Conservation (phyloP, 73 alveolate genomes). For the Symbiodinium natans region DNA sequence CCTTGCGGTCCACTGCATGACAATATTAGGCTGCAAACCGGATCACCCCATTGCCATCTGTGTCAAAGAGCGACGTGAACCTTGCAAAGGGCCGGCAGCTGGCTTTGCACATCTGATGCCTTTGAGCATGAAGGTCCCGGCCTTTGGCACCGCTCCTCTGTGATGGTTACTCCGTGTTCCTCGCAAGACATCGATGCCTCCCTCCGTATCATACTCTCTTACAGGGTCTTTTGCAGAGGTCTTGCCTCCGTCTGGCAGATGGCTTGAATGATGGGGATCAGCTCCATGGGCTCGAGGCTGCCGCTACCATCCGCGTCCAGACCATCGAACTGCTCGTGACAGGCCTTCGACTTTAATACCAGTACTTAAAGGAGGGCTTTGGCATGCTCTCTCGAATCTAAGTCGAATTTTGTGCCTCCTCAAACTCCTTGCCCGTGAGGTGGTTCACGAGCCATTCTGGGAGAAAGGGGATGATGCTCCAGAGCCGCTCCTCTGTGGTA, state of each 20-base stretch:
- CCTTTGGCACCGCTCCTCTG: neutral
- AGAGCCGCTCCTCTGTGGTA: slow-evolving; percentile 61
- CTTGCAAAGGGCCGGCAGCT: neutral
- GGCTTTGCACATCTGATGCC: neutral
- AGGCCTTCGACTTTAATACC: slow-evolving; percentile 10
- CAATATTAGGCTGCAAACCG: neutral
- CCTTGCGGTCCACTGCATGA: too few species aligned
- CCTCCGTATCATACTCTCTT: neutral
- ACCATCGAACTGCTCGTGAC: slow-evolving; percentile 78
- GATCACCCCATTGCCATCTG: slow-evolving; percentile 86
- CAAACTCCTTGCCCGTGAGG: slow-evolving; percentile 34
- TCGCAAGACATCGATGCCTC: neutral
- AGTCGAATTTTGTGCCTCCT: neutral
- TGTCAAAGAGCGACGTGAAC: slow-evolving; percentile 85
- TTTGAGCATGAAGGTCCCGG: neutral
- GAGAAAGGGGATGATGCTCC: slow-evolving; percentile 84
- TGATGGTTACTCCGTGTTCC: neutral
- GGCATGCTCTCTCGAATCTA: neutral
- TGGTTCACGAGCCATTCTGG: slow-evolving; percentile 68
- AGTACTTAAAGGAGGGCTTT: neutral
- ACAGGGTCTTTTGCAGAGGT: neutral
- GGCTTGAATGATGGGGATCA: slow-evolving; percentile 75
- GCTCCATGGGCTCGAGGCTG: slow-evolving; percentile 56
- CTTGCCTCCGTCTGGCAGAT: slow-evolving; percentile 68
- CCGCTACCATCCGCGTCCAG: slow-evolving; percentile 68